Percentiles rank a stretch among this genome's conserved stretches.
These are phyloP conservation scores for Lipomyces lipofer DNA, from an alignment of 805 yeast species.

Conservation along the genomic window DNA sequence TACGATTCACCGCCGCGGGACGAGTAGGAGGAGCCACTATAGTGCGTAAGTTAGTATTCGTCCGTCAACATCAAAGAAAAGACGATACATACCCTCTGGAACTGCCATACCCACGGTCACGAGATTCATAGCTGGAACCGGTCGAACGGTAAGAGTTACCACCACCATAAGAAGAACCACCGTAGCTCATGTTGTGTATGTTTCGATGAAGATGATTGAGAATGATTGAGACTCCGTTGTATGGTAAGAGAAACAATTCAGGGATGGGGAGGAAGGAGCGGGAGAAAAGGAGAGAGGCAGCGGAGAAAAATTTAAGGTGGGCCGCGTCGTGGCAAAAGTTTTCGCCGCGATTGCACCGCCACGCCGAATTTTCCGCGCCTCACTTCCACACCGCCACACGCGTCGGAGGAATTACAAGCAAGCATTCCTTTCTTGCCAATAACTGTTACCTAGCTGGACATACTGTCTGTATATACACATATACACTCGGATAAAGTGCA, in stretches of 20 bases:
- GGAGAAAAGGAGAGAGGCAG: background rate
- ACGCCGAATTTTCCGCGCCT: too few species aligned
- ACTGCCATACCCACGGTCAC: slow-evolving; percentile 6
- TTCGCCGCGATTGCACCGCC: too few species aligned
- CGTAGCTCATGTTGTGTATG: slow-evolving; percentile 26
- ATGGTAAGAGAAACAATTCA: too few species aligned
- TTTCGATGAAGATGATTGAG: slow-evolving; percentile 1
- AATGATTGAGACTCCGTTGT: too few species aligned
- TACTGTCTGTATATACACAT: too few species aligned
- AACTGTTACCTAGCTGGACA: too few species aligned
- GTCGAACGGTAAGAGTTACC: slow-evolving; percentile 2
- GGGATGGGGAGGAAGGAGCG: background rate
- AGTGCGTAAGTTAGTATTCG: background rate
- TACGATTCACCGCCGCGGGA: slow-evolving; percentile 26
- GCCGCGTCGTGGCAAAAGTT: background rate
- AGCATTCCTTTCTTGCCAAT: too few species aligned
- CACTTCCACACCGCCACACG: too few species aligned
- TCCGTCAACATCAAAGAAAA: background rate
- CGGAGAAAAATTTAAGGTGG: background rate
- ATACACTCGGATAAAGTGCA: too few species aligned
- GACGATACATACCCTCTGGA: slow-evolving; percentile 15
- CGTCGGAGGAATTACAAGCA: too few species aligned
- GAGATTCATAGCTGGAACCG: slow-evolving; percentile 3
- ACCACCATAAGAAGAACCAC: slow-evolving; percentile 20
- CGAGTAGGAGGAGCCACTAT: slow-evolving; percentile 13